phyloP scores from a whole-genome alignment of 176 grass and related monocot species.

The Oryza meridionalis region DNA sequence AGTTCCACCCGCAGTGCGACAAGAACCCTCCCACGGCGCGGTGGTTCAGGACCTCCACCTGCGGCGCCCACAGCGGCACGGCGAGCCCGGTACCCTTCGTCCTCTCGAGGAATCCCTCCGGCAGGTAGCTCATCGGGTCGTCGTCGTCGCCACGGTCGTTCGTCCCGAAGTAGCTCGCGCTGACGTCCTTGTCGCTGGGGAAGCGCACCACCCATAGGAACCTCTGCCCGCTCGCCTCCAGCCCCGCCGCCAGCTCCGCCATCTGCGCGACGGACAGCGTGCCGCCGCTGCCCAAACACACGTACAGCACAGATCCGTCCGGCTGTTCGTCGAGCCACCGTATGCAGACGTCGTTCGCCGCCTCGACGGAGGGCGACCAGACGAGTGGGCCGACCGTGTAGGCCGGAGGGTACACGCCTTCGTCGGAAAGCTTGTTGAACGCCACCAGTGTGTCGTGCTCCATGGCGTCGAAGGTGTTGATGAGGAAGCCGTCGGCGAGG shows the following conservation, averaged over 20 bases:
- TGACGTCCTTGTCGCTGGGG: slow-evolving; percentile 40
- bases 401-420: slow-evolving; percentile 40
- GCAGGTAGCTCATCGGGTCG: slow-evolving; percentile 45
- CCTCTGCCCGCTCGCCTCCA: slow-evolving; percentile 63
- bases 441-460: slow-evolving; percentile 43
- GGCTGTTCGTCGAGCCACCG: slow-evolving; percentile 76
- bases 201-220: slow-evolving; percentile 68
- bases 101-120: slow-evolving; percentile 33
- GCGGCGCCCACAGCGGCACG: slow-evolving; percentile 56
- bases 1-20: slow-evolving; percentile 70
- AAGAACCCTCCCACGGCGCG: slow-evolving; percentile 45
- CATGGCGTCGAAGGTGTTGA: slow-evolving; percentile 53
- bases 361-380: background rate
- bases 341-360: slow-evolving; percentile 12
- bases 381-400: slow-evolving; percentile 56
- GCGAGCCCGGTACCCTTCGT: slow-evolving; percentile 29
- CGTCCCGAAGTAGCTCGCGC: slow-evolving; percentile 15
- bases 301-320: slow-evolving; percentile 54
- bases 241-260: slow-evolving; percentile 53
- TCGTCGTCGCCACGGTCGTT: background rate
- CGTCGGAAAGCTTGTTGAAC: slow-evolving; percentile 30
- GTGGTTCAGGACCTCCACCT: slow-evolving; percentile 53
- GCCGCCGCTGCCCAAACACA: slow-evolving; percentile 41
- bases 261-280: slow-evolving; percentile 50
- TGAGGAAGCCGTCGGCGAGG: slow-evolving; percentile 48